These are phyloP conservation scores for Candida insectalens DNA, from an alignment of 805 yeast genomes.

Conservation along the genomic window DNA sequence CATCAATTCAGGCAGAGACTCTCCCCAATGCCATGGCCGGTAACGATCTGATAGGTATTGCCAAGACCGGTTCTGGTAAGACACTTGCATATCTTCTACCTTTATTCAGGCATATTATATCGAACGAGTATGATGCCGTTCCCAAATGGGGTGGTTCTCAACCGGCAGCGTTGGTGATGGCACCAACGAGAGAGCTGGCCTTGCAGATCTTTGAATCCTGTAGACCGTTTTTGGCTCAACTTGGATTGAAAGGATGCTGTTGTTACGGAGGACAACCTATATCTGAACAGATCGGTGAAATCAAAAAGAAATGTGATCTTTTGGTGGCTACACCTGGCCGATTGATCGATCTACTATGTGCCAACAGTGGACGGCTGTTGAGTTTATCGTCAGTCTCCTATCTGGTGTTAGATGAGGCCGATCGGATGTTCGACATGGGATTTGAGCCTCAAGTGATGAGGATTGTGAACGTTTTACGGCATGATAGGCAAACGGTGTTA, in stretches of 20 bases:
- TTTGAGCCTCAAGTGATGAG: conserved; percentile 92
- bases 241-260: conserved; percentile 51
- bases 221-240: conserved; percentile 40
- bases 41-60: conserved; percentile 83
- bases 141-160: conserved; percentile 47
- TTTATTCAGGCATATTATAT: conserved; percentile 70
- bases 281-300: conserved; percentile 68
- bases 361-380: conserved; percentile 71
- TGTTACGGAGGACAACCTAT: conserved; percentile 90
- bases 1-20: conserved; percentile 87
- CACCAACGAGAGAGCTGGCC: conserved; percentile 92
- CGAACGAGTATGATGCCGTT: conserved; percentile 34
- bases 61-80: conserved; percentile 95
- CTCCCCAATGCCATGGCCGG: conserved; percentile 88
- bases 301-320: conserved; percentile 71
- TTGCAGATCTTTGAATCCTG: conserved; percentile 70
- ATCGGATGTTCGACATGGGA: conserved; percentile 93
- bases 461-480: conserved; percentile 65
- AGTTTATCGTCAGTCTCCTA: conserved; percentile 63
- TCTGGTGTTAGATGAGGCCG: conserved; percentile 93
- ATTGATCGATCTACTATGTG: conserved; percentile 76
- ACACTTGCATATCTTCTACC: conserved; percentile 85
- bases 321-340: conserved; percentile 95
- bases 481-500: conserved; percentile 80
- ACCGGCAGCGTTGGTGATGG: conserved; percentile 69